Conservation (phyloP, 2,329 filamentous ascomycete species). For the Ceratocystis papillata region DNA sequence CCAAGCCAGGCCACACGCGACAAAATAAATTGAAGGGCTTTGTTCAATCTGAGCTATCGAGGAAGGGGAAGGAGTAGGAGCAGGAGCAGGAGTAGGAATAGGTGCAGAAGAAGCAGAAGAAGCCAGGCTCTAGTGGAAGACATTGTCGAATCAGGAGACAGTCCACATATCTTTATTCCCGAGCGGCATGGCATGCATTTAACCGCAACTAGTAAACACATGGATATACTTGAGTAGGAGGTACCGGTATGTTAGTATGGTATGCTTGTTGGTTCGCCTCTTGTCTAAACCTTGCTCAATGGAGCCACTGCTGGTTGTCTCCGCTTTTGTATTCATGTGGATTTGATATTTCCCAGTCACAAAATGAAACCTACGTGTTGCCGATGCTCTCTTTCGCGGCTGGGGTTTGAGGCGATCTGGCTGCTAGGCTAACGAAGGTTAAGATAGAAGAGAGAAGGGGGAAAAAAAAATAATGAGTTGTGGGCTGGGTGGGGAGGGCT, state of each 20-base stretch:
- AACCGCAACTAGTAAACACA: background rate
- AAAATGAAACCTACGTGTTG: background rate
- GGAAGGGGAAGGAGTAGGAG: no score
- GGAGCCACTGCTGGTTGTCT: background rate
- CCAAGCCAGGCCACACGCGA: background rate
- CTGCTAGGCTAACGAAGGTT: background rate
- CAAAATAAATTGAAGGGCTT: no score
- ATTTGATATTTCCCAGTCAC: no score
- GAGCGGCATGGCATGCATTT: background rate
- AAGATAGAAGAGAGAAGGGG: background rate
- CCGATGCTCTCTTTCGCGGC: background rate
- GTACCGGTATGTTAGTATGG: background rate
- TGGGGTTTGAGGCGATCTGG: slow-evolving; percentile 5
- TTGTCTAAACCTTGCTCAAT: background rate
- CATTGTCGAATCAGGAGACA: no score
- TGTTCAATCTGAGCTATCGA: no score
- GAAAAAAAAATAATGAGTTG: background rate
- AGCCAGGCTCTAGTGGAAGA: background rate
- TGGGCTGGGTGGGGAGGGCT: background rate
- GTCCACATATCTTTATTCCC: no score
- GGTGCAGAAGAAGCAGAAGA: background rate
- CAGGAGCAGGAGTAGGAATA: no score
- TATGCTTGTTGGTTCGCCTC: background rate
- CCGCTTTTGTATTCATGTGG: no score
- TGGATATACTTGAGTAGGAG: background rate